Evolutionary conservation across 1,284 basidiomycete genomes (phyloP).

Genomic region (Heterobasidion annosum): DNA sequence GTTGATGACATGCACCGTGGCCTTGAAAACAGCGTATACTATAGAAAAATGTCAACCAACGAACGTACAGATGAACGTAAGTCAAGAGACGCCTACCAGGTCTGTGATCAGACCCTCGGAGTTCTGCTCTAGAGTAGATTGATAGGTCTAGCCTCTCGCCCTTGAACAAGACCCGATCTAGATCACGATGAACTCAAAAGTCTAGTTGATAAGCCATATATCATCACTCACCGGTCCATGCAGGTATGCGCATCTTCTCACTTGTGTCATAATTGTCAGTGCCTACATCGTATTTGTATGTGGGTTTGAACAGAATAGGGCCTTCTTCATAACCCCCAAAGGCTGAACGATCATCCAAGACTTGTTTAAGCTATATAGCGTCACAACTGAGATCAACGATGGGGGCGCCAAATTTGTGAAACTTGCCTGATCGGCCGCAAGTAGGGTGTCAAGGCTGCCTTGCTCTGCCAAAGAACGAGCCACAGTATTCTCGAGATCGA

Average conservation of each 20-base stretch:
- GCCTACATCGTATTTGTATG: constrained; percentile 80
- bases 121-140: constrained; percentile 68
- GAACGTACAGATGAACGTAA: not conserved
- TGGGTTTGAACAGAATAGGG: constrained; percentile 80
- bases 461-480: constrained; percentile 58
- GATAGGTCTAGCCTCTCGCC: constrained; percentile 59
- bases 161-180: constrained; percentile 88
- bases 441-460: constrained; percentile 66
- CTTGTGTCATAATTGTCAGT: constrained; percentile 90
- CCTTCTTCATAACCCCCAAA: constrained; percentile 89
- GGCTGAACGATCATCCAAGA: constrained; percentile 60
- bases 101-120: constrained; percentile 88
- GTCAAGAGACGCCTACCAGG: constrained; percentile 47
- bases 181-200: not conserved
- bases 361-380: constrained; percentile 52
- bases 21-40: constrained; percentile 84
- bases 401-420: not conserved
- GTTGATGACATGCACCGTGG: constrained; percentile 76
- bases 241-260: constrained; percentile 94
- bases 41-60: not conserved
- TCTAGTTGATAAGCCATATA: not conserved
- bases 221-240: constrained; percentile 76
- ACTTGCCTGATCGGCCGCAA: constrained; percentile 79
- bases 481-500: constrained; percentile 77
- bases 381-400: constrained; percentile 1